Base-by-base conservation (phyloP, 306 rosid species). In the Fagus sylvatica region DNA sequence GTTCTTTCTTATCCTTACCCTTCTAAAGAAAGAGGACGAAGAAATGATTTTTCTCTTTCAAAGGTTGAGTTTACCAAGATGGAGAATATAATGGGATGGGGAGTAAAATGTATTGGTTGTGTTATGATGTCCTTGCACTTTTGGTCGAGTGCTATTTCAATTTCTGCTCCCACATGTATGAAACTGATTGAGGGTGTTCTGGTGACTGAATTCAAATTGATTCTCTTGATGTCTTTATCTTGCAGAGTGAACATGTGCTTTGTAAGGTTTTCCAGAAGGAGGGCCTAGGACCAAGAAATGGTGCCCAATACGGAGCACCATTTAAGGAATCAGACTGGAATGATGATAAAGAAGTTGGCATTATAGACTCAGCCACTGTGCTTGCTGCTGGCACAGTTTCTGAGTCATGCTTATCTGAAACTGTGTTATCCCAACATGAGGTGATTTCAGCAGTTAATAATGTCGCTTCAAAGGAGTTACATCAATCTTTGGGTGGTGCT, bases 271-370 rank as follows among this genome's bases (percentile, higher is more conserved):
- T 76, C 76, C 68, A 85, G 80, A 91, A 88, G 84, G 86, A 84
- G 32, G 98, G 97, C 67, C 88, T 9, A 46, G 98, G 98, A 59
- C 97, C 92, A 36, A 83, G 84, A 71, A 90, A 81, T 43, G 89
- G 90, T 59, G 93, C 90, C 8, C 91, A 88, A 60, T 88, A 91
- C 81, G 91, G 87, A 48, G 86, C 75, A 74, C 91, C 90, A 22
- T 91, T 84, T 81, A 82, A 68, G 16, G 96, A 91, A 70, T 91
- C 88, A 69, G 92, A 91, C 7, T 91, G 90, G 93, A 79, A 78
- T 7, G 87, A 77, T 42, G 75, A 82, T 2, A 91, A 88, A 71
- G 90, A 74, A 64, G 84, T 69, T 28, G 83, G 66, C 36, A 30
- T 72, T 77, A 60, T 33, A 16, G 92, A 83, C 59, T 43, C 76